Conservation (phyloP, 495 filamentous ascomycete genomes). For the Hypoxylon fuscum region DNA sequence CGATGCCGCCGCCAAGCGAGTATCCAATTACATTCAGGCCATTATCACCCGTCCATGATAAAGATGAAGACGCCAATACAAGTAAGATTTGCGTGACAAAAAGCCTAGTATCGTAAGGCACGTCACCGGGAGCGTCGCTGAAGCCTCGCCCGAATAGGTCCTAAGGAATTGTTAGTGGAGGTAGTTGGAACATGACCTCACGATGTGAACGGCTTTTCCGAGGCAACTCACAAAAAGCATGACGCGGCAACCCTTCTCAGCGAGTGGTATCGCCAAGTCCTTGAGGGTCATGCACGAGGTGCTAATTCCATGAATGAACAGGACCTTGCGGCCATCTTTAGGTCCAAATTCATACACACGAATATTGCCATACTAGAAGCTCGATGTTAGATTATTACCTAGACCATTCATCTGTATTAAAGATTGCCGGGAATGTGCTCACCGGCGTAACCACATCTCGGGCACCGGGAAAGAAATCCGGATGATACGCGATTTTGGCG, state of each 20-base stretch:
- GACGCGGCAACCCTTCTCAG: constrained; percentile 79
- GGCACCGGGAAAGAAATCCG: constrained; percentile 54
- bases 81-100: constrained; percentile 79
- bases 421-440: constrained; percentile 2
- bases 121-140: constrained; percentile 71
- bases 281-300: constrained; percentile 81
- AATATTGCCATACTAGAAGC: constrained; percentile 77
- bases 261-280: constrained; percentile 72
- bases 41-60: constrained; percentile 56
- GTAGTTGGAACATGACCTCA: not conserved
- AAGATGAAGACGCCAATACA: constrained; percentile 70
- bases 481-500: constrained; percentile 45
- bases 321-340: constrained; percentile 77
- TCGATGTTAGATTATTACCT: constrained; percentile 6
- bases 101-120: constrained; percentile 73
- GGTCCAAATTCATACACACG: constrained; percentile 92
- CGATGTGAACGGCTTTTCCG: not conserved
- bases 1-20: constrained; percentile 82
- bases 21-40: constrained; percentile 80
- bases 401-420: constrained; percentile 1
- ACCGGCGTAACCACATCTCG: constrained; percentile 57
- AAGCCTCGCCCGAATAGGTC: constrained; percentile 85
- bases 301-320: constrained; percentile 87
- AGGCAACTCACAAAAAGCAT: constrained; percentile 69
- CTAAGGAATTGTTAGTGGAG: constrained; percentile 14